A percentile compares a stretch with the other conserved stretches of the same genome.
These are phyloP conservation scores for Vitis rupestris DNA, from an alignment of 164 flowering plant species.

Conservation along the genomic window DNA sequence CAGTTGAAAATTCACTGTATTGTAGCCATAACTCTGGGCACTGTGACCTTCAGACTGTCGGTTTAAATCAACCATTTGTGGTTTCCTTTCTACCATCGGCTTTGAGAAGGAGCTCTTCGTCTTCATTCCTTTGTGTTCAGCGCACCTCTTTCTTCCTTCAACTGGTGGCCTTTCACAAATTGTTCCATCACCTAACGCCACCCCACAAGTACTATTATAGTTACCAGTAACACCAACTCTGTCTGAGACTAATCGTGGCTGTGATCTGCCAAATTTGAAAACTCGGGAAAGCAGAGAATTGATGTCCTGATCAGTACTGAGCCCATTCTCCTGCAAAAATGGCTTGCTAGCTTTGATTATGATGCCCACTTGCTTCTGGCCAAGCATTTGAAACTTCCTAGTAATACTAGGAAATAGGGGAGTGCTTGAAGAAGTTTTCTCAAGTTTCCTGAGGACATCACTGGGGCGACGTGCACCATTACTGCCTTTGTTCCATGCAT, in stretches of 20 bases:
- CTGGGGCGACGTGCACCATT: constrained; percentile 66
- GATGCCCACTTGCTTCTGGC: constrained; percentile 50
- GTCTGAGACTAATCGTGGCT: constrained; percentile 35
- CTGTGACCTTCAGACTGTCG: no score
- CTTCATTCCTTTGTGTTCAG: no score
- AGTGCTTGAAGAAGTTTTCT: constrained; percentile 28
- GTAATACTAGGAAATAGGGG: constrained; percentile 17
- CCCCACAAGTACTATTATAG: constrained; percentile 31
- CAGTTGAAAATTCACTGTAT: no score
- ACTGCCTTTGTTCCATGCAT: constrained; percentile 80
- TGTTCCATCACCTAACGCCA: constrained; percentile 29
- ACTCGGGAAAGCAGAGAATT: constrained; percentile 26
- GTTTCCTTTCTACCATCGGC: neutral
- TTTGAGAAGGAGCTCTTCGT: no score
- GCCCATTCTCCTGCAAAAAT: constrained; percentile 1
- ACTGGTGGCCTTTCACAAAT: no score
- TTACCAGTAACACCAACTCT: constrained; percentile 16
- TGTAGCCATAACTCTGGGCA: no score
- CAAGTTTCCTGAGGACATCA: constrained; percentile 57
- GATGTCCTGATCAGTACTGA: constrained; percentile 9
- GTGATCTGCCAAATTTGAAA: constrained; percentile 49
- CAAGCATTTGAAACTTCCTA: constrained; percentile 31
- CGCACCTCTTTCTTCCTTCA: no score
- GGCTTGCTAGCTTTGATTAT: constrained; percentile 37
- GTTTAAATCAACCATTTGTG: neutral